Percentiles rank a stretch among this genome's conserved stretches.
Conservation (phyloP, 2,329 filamentous ascomycete genomes). For the Shiraia sp. region DNA sequence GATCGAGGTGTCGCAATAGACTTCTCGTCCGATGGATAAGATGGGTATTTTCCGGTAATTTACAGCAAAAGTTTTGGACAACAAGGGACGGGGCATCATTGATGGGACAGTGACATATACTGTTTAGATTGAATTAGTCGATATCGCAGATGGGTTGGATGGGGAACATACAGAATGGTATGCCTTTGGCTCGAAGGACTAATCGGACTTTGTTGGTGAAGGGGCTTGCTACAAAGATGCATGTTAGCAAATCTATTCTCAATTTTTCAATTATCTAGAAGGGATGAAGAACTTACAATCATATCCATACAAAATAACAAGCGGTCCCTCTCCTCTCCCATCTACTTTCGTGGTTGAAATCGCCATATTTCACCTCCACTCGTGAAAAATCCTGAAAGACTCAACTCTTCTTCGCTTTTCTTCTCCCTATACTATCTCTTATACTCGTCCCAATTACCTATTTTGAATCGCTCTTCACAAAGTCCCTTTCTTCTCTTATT, state of each 20-base stretch:
- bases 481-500: too few relatives aligned
- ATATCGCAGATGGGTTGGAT: not conserved
- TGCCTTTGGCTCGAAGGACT: conserved; percentile 41
- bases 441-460: too few relatives aligned
- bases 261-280: not conserved
- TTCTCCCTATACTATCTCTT: too few relatives aligned
- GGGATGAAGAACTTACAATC: conserved; percentile 19
- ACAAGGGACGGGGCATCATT: conserved; percentile 46
- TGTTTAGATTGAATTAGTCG: conserved; percentile 4
- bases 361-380: too few relatives aligned
- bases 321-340: not conserved
- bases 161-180: conserved; percentile 40
- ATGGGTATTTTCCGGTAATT: conserved; percentile 46
- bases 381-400: too few relatives aligned
- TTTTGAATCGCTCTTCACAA: too few relatives aligned
- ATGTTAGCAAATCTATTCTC: too few relatives aligned
- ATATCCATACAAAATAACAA: conserved; percentile 31
- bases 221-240: conserved; percentile 31
- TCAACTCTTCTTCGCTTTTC: too few relatives aligned
- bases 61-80: conserved; percentile 42
- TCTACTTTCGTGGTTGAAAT: too few relatives aligned
- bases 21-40: conserved; percentile 35
- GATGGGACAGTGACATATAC: conserved; percentile 45
- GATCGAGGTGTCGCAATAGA: conserved; percentile 42
- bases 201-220: conserved; percentile 46